Evolutionary conservation across 805 yeast genomes (phyloP).

Genomic region (Pichia phayaonensis): DNA sequence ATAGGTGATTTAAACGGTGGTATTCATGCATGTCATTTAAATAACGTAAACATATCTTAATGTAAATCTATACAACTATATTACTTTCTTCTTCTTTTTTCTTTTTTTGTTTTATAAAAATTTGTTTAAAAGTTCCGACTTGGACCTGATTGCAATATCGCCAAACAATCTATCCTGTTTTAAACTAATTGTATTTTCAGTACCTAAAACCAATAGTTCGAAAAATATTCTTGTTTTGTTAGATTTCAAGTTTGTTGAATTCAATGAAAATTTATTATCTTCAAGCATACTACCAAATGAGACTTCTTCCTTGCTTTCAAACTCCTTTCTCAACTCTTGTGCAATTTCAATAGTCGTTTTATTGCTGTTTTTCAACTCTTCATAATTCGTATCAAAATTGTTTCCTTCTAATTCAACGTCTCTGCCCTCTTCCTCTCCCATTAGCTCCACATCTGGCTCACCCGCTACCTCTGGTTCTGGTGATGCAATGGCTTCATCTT

Average conservation of each 20-base stretch:
- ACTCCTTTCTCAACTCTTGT: slow-evolving; percentile 29
- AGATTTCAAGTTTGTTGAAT: slow-evolving; percentile 31
- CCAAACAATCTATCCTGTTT: slow-evolving; percentile 56
- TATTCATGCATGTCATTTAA: slow-evolving; percentile 1
- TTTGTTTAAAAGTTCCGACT: slow-evolving; percentile 10
- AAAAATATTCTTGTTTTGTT: slow-evolving; percentile 73
- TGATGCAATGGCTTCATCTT: background rate
- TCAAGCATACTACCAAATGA: background rate
- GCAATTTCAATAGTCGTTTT: slow-evolving; percentile 51
- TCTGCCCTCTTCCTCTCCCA: no score
- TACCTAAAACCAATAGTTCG: slow-evolving; percentile 74
- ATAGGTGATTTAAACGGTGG: slow-evolving; percentile 23
- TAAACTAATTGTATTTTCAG: slow-evolving; percentile 59
- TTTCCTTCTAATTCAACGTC: background rate
- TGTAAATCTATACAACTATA: background rate
- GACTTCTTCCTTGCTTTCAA: background rate
- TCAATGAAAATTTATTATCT: slow-evolving; percentile 25
- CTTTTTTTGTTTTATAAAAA: slow-evolving; percentile 20
- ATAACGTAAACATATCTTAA: background rate
- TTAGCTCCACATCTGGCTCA: background rate
- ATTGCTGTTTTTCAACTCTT: slow-evolving; percentile 24
- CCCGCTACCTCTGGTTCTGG: background rate
- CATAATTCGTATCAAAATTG: slow-evolving; percentile 19
- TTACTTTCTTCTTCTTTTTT: no score
- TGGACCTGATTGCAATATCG: slow-evolving; percentile 40